A percentile compares a stretch with the other conserved stretches of the same genome.
These are phyloP conservation scores for Drechslerella coelobrocha DNA, from an alignment of 2,329 filamentous ascomycete species.

Conservation along the genomic window DNA sequence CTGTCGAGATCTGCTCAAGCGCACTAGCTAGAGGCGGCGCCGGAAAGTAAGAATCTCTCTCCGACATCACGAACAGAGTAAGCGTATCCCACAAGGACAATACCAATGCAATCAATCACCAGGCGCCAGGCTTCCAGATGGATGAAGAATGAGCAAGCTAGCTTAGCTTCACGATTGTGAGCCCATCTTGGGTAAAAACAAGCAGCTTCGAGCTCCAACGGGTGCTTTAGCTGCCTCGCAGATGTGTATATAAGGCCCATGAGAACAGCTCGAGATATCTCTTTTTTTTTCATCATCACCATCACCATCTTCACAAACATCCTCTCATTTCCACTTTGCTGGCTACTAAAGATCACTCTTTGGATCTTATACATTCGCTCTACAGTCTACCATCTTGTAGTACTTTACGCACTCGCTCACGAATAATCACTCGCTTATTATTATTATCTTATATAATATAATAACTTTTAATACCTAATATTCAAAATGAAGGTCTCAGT, in stretches of 20 bases:
- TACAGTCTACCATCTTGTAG: constrained; percentile 21
- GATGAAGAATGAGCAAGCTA: constrained; percentile 1
- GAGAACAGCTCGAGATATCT: background rate
- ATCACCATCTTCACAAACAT: constrained; percentile 22
- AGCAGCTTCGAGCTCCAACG: no score
- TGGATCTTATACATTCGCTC: constrained; percentile 35
- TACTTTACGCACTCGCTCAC: constrained; percentile 13
- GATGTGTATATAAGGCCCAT: constrained; percentile 37
- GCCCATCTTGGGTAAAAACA: constrained; percentile 2
- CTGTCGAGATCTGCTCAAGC: no score
- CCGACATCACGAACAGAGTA: background rate
- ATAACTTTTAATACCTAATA: constrained; percentile 8
- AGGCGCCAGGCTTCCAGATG: background rate
- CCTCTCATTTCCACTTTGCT: constrained; percentile 1
- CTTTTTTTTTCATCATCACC: constrained; percentile 39
- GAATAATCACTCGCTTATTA: constrained; percentile 18
- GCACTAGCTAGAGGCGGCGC: background rate
- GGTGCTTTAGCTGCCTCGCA: background rate
- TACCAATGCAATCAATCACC: constrained; percentile 2
- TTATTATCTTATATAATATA: constrained; percentile 15
- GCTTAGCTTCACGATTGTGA: background rate
- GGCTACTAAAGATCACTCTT: constrained; percentile 19
- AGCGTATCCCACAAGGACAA: background rate
- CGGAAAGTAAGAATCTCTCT: background rate
- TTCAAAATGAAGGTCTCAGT: constrained; percentile 44